Base-by-base conservation (phyloP, 2,329 filamentous ascomycete genomes). In the Exophiala phaeomuriformis region DNA sequence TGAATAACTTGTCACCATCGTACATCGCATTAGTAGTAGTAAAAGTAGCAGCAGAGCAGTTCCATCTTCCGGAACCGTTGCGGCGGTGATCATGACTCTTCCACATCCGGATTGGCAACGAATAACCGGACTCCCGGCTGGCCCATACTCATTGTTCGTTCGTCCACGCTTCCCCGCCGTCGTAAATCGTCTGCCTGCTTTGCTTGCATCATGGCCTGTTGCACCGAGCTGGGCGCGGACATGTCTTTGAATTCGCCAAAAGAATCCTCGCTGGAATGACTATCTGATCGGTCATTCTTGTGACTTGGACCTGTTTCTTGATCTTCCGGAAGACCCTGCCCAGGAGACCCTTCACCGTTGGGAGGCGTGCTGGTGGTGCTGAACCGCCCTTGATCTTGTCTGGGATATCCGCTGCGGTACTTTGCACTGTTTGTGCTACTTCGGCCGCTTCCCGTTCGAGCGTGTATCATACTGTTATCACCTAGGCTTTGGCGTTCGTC, bases 231-330 rank as follows among this genome's bases (percentile, higher is more conserved):
- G 1, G 74, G 69, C 51, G 71, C 68, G 61, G 71, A 66, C 67
- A 83, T 74, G 32, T 77, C 73, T 19, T 75, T 75, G 36, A 80
- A 65, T 3, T 72, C 71, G 29, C 79, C 80, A 64, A 82, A 82
- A 50, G 71, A 73, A 54, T 78, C 74, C 56, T 80, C 77, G 37
- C 72, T 69, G 31, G 72, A 41, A 28, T 68, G 46, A 66, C 68
- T 39, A 63, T 46, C 35, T 10, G 36, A 37, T 42, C 55, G 55
- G 10, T 63, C 62, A 33, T 65, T 68, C 47, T 69, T 60, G 29
- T 19, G 19, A 19, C 19, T 43, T 58, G 37, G 49, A 54, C 67
- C 64, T 6, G 70, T 69, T 54, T 74, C 71, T 5, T 68, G 64
- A 2, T 72, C 70, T 49, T 70, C 67, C 1, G 72, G 72, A 8